phyloP scores from a whole-genome alignment of 225 moss, liverwort and hornwort genomes.

The Marchantia polymorpha region DNA sequence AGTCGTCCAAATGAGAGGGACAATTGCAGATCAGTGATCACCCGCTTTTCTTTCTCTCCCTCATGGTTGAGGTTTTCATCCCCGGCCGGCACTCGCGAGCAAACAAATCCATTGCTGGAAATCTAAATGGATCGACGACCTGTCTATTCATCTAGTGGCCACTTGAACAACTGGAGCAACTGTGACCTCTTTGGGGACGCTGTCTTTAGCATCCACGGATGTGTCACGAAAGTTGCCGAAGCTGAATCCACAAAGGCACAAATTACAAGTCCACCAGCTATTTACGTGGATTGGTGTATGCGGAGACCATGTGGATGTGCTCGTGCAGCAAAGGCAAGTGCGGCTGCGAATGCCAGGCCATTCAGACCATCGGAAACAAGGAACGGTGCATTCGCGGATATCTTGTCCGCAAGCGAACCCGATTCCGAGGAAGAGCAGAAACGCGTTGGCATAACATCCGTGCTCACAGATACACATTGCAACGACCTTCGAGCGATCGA shows the following conservation, averaged over 20 bases:
- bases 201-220: neutral
- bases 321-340: neutral
- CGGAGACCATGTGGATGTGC: neutral
- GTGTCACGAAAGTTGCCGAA: conserved; percentile 16
- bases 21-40: too few species aligned
- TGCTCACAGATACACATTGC: neutral
- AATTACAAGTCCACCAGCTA: conserved; percentile 11
- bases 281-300: neutral
- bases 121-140: too few species aligned
- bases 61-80: too few species aligned
- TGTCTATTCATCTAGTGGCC: neutral
- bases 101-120: too few species aligned
- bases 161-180: conserved; percentile 8
- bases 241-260: conserved; percentile 19
- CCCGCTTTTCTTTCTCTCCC: too few species aligned
- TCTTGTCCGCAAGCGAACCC: neutral
- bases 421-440: neutral
- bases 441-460: conserved; percentile 5
- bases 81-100: too few species aligned
- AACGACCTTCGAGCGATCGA: too few species aligned
- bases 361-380: conserved; percentile 1
- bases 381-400: conserved; percentile 15
- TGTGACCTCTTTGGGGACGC: neutral
- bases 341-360: neutral
- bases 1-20: too few species aligned